These are phyloP conservation scores for Phytophthora multivora DNA, from an alignment of 352 stramenopile genomes.

Conservation along the genomic window DNA sequence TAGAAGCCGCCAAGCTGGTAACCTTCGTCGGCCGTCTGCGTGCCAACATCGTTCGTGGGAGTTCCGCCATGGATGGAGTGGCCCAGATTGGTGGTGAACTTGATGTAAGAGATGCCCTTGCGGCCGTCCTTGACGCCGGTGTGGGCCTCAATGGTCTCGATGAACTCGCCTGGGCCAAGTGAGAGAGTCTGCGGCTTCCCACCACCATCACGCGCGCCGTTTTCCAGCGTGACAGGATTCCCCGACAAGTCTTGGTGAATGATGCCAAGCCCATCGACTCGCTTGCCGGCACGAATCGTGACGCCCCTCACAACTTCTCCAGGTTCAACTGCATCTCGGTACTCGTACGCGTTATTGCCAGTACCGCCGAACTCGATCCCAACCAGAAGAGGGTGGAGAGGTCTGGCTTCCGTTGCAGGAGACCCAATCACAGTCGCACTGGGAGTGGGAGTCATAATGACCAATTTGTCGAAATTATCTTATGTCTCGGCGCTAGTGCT, in stretches of 20 bases:
- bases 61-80: neutral
- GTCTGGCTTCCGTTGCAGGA: neutral
- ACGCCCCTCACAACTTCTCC: neutral
- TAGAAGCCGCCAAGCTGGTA: neutral
- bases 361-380: neutral
- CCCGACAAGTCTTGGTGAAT: neutral
- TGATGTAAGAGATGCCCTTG: neutral
- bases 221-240: neutral
- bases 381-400: neutral
- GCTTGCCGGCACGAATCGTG: neutral
- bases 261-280: neutral
- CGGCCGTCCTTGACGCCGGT: neutral
- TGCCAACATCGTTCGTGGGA: neutral
- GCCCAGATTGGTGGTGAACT: neutral
- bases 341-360: neutral
- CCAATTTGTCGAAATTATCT: slow-evolving; percentile 1
- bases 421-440: neutral
- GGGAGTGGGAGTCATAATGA: too few relatives aligned
- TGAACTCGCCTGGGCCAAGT: neutral
- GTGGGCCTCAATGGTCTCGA: neutral
- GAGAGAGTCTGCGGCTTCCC: neutral
- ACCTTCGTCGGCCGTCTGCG: neutral
- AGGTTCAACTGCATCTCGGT: neutral
- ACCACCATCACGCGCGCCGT: neutral
- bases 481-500: neutral